These are phyloP conservation scores for Metschnikowia dekortorum DNA, from an alignment of 805 yeast species.

Conservation along the genomic window DNA sequence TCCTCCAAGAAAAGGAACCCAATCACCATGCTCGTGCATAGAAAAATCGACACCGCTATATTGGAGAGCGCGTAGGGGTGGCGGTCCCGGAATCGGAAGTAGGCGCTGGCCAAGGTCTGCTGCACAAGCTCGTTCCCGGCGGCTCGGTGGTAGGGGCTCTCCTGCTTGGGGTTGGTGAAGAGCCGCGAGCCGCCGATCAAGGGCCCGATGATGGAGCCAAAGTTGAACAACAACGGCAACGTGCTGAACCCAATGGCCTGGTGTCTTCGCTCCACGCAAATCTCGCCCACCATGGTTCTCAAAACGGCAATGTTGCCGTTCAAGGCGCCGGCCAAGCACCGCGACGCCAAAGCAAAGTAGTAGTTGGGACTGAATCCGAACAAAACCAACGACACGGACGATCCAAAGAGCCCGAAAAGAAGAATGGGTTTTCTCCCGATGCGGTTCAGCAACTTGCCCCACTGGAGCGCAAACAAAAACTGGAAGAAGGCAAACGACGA, in stretches of 20 bases:
- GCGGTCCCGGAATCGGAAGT: constrained; percentile 25
- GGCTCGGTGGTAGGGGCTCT: constrained; percentile 14
- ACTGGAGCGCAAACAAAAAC: constrained; percentile 51
- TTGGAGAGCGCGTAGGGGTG: constrained; percentile 54
- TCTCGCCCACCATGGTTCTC: constrained; percentile 58
- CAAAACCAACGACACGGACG: constrained; percentile 42
- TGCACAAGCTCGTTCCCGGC: too few species aligned
- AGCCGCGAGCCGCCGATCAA: constrained; percentile 49
- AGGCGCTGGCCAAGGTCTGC: not conserved
- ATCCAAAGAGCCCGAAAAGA: constrained; percentile 49
- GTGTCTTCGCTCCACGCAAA: constrained; percentile 51
- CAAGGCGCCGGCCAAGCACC: constrained; percentile 51
- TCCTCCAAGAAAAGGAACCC: constrained; percentile 51
- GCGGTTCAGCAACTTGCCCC: constrained; percentile 55
- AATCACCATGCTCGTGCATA: constrained; percentile 31
- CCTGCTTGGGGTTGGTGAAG: constrained; percentile 41
- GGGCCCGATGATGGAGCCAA: constrained; percentile 61
- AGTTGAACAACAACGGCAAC: constrained; percentile 57
- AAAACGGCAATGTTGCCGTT: constrained; percentile 67
- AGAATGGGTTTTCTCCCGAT: constrained; percentile 56
- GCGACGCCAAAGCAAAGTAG: constrained; percentile 49
- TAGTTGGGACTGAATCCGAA: constrained; percentile 54
- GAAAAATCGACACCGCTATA: constrained; percentile 38
- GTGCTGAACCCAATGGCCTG: constrained; percentile 62
- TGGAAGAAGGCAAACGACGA: constrained; percentile 60